Evolutionary conservation across 192 early-diverging fungal genomes (phyloP), one percentile per base, ranked within the genome.

Genomic region (Backusella circina): DNA sequence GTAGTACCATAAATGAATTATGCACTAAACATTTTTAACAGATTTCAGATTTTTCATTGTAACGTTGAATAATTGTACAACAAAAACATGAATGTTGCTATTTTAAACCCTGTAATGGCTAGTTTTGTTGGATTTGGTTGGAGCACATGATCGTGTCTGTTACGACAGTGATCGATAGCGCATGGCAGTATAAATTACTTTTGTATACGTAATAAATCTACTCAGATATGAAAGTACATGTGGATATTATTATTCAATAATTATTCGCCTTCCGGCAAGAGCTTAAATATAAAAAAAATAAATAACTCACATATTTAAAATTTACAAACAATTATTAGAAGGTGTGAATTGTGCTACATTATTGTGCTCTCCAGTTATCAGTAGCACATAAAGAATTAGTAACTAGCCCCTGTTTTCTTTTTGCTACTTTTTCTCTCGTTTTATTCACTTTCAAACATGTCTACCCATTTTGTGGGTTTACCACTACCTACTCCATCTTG

Each of bases 381-480:
- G 54, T 61, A 28, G 9, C 26, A 61, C 54, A 61, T 61, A 26
- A 28, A 61, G 54, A 28, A 61, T 26, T 61, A 61, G 5, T 61
- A 61, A 23, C 10, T 12, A 26, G 10, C 54, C 54, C 54, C 21
- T 23, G 21, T 61, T 61, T 61, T 26, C 39, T 26, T 28, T 61
- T 61, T 61, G 54, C 26, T 61, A 28, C 54, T 61, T 57, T n/a
- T 61, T 61, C 54, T 61, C 23, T 61, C 26, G 54, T 28, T 61
- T 61, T 61, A 23, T 12, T 61, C 26, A 61, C 54, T 61, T 61
- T 61, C 26, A 28, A 47, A 47, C 18, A 47, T 61, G 54, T 61
- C 54, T 61, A 61, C 54, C 54, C 54, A 28, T 26, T 61, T 61
- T 61, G 54, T 61, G 54, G 54, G 26, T 61, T 61, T 61, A 61